Percentiles rank a stretch among this genome's conserved stretches.
phyloP scores from a whole-genome alignment of 805 yeast species.

The Metschnikowia cerradonensis region DNA sequence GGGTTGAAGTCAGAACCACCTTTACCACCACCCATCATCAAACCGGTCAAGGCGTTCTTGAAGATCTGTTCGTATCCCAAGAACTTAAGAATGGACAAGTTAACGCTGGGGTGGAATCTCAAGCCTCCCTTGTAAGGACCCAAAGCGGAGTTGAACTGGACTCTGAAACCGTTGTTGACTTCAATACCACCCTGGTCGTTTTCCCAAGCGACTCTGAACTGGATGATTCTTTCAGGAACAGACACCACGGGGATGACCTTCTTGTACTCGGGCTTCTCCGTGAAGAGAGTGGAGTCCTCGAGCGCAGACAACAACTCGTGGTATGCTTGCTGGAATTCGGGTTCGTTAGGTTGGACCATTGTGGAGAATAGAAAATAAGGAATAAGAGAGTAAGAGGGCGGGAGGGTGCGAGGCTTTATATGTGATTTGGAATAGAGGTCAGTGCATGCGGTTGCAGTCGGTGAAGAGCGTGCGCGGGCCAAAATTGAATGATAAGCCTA shows the following conservation, averaged over 20 bases:
- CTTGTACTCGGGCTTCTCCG: constrained; percentile 84
- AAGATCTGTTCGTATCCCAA: constrained; percentile 97
- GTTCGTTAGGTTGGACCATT: constrained; percentile 87
- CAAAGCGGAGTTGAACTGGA: constrained; percentile 95
- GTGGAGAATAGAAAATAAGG: not conserved
- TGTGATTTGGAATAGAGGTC: not conserved
- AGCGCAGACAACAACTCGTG: constrained; percentile 85
- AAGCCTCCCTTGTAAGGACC: constrained; percentile 99
- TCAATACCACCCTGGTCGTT: constrained; percentile 87
- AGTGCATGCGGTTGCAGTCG: constrained; percentile 1
- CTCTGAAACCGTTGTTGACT: constrained; percentile 97
- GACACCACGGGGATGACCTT: constrained; percentile 86
- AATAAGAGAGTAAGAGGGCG: not conserved
- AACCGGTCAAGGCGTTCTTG: constrained; percentile 96
- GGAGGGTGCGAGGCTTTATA: not conserved
- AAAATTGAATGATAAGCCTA: not conserved
- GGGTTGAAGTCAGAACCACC: constrained; percentile 99
- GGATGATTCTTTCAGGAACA: constrained; percentile 92
- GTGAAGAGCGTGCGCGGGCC: not conserved
- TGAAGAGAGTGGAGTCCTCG: constrained; percentile 86
- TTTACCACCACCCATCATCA: constrained; percentile 98
- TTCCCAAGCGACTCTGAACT: constrained; percentile 98
- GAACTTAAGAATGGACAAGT: constrained; percentile 90
- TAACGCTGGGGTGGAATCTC: constrained; percentile 96
- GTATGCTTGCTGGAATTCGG: constrained; percentile 99